A percentile compares a stretch with the other conserved stretches of the same genome.
Conservation (phyloP, 169 alveolate species). For the Plasmodium coatneyi region DNA sequence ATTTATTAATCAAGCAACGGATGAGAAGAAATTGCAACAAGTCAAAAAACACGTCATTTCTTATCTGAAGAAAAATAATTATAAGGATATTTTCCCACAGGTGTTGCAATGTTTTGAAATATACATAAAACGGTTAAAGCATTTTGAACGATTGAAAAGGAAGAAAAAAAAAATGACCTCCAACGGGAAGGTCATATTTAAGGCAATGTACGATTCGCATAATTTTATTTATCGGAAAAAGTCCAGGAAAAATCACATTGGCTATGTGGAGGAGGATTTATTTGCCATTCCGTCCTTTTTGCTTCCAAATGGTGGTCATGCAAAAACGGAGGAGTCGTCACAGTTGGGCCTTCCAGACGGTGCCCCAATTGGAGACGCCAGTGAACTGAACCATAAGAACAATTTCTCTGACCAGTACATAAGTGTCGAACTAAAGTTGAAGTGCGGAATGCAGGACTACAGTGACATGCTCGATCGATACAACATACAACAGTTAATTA, state of each 20-base stretch:
- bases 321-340: neutral
- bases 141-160: neutral
- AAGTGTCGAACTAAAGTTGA: slow-evolving; percentile 80
- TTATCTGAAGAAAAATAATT: neutral
- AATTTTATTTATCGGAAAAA: slow-evolving; percentile 17
- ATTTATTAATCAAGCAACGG: neutral
- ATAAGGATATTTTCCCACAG: neutral
- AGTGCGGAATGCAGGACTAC: slow-evolving; percentile 82
- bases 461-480: slow-evolving; percentile 78
- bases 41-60: neutral
- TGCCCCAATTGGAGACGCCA: neutral
- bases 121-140: neutral
- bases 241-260: slow-evolving; percentile 6
- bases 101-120: neutral
- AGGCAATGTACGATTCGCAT: slow-evolving; percentile 10
- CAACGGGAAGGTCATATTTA: slow-evolving; percentile 12
- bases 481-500: slow-evolving; percentile 79
- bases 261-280: slow-evolving; percentile 68
- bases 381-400: neutral
- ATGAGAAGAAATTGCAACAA: neutral
- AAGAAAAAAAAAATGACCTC: slow-evolving; percentile 6
- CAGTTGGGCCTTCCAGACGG: neutral
- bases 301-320: neutral
- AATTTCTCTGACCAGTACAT: slow-evolving; percentile 21
- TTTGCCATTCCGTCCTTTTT: slow-evolving; percentile 43